These are phyloP conservation scores for Metschnikowia colocasiae DNA, from an alignment of 805 yeast genomes.

Conservation along the genomic window DNA sequence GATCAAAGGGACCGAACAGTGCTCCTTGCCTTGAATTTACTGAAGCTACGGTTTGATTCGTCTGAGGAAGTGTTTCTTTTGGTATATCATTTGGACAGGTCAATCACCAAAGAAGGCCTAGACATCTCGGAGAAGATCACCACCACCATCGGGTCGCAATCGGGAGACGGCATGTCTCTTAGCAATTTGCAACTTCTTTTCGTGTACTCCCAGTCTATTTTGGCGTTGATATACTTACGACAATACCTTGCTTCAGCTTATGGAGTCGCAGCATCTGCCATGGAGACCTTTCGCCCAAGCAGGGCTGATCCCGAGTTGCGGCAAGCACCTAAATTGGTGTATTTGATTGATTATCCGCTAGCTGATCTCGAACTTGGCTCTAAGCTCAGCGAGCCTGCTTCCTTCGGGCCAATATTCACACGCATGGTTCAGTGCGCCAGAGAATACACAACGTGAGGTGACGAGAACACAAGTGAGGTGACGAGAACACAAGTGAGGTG, in stretches of 20 bases:
- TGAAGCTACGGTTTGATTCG: conserved; percentile 32
- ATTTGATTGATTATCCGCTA: conserved; percentile 13
- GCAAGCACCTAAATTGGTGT: conserved; percentile 23
- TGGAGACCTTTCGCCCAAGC: conserved; percentile 28
- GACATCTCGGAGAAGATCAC: conserved; percentile 26
- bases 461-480: neutral
- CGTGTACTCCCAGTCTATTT: conserved; percentile 16
- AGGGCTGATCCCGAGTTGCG: conserved; percentile 33
- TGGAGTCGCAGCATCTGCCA: conserved; percentile 20
- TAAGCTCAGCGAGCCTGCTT: conserved; percentile 10
- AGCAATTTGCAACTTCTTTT: conserved; percentile 16
- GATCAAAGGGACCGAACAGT: conserved; percentile 22
- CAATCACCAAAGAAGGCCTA: conserved; percentile 40
- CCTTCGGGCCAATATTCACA: conserved; percentile 15
- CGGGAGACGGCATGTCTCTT: conserved; percentile 16
- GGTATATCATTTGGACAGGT: conserved; percentile 41
- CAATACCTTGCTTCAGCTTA: conserved; percentile 20
- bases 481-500: conserved; percentile 5
- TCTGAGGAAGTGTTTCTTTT: conserved; percentile 52
- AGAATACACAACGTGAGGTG: conserved; percentile 8
- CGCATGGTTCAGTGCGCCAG: conserved; percentile 14
- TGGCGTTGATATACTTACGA: conserved; percentile 19
- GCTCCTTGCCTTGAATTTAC: conserved; percentile 37
- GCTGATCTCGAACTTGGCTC: conserved; percentile 10
- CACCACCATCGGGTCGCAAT: conserved; percentile 14